Evolutionary conservation across 2,329 filamentous ascomycete genomes (phyloP).

Genomic region (Claviceps lovelessii): DNA sequence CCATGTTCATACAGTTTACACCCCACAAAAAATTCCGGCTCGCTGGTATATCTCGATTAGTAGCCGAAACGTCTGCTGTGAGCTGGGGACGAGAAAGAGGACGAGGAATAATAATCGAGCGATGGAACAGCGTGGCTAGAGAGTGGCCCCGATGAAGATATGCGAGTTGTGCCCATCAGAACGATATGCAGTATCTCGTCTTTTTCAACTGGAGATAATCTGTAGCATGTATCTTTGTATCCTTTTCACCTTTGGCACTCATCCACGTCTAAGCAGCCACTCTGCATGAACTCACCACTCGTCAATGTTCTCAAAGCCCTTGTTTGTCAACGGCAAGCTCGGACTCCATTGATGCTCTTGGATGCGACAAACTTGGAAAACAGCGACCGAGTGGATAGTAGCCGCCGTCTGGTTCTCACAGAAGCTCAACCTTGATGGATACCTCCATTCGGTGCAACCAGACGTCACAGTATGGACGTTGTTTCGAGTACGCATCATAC

Average conservation of each 20-base stretch:
- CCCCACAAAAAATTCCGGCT: not conserved
- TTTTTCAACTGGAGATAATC: not conserved
- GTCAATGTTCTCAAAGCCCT: not conserved
- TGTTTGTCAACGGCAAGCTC: not conserved
- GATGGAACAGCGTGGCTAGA: not conserved
- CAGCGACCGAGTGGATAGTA: conserved; percentile 11
- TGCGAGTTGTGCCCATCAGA: not conserved
- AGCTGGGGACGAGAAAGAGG: not conserved
- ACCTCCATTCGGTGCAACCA: no score
- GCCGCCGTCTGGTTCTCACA: conserved; percentile 2
- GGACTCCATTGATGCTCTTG: not conserved
- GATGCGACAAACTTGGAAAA: not conserved
- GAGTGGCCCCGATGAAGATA: not conserved
- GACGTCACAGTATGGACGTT: conserved; percentile 15
- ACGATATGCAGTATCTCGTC: not conserved
- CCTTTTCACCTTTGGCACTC: not conserved
- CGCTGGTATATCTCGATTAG: not conserved
- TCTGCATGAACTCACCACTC: not conserved
- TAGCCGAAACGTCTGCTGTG: not conserved
- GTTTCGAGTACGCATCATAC: conserved; percentile 13
- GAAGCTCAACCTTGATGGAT: no score
- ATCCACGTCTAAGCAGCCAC: not conserved
- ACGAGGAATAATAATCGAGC: not conserved
- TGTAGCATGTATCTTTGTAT: not conserved
- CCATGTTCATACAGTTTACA: not conserved